Base-by-base conservation (phyloP, 2,329 filamentous ascomycete species). In the Helicocarpus griseus region DNA sequence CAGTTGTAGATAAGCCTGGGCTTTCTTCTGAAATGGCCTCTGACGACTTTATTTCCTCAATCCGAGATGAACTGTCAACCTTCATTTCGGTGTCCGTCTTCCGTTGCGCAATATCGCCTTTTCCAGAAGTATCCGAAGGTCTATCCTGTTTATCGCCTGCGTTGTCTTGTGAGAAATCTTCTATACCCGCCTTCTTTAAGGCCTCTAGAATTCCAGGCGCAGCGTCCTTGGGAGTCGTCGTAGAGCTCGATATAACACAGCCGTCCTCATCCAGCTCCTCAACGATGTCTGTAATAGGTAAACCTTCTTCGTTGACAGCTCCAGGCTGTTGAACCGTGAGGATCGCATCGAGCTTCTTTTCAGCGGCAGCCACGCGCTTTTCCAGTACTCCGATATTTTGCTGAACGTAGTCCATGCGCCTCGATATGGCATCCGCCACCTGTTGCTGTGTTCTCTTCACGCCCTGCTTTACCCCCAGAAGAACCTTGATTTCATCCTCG, bases 241-340 rank as follows among this genome's bases (percentile, higher is more conserved):
- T 71, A 51, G 73, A 79, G 59, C 78, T 82, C 0, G 81, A 86
- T 47, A 95, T 69, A 3, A 97, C 79, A 61, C 95, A 93, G 51
- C 84, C 93, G 9, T 95, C 81, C 7, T 96, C 90, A 63, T 97
- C 93, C 22, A 97, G 74, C 70, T 95, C 82, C 69, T 98, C 93
- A 50, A 89, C 76, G 57, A 98, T 97, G 61, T 97, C 93, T 29
- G 86, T 90, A 53, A 97, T 79, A 0, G 89, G 87, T 48, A 89
- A 73, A 1, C 82, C 85, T 54, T 86, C 82, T 49, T 73, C 75
- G 41, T 77, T 74, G 19, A 54, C 26, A 9, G 49, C 52, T 13
- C 39, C 19, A 50, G 83, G 78, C 22, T 82, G 77, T 51, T 77
- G 78, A 40, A 81, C 68, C 3, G 82, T 71, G 8, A 80, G 74